phyloP scores from a whole-genome alignment of 352 stramenopile species.

The Aphanomyces astaci region DNA sequence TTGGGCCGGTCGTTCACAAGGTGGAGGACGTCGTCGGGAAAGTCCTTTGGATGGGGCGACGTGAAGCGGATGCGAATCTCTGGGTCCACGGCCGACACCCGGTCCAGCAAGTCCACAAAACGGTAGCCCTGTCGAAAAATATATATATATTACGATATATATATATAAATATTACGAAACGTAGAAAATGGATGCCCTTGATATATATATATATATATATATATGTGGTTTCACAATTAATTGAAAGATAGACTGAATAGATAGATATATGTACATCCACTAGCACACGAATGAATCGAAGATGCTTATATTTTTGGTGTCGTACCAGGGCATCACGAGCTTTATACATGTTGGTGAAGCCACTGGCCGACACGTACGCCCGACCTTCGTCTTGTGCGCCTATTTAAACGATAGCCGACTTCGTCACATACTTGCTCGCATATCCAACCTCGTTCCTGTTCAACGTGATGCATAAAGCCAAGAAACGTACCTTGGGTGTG shows the following conservation, averaged over 20 bases:
- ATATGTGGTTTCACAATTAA: too few species aligned
- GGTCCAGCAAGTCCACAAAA: constrained; percentile 96
- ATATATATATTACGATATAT: too few species aligned
- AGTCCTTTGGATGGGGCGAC: constrained; percentile 99
- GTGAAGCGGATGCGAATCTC: constrained; percentile 99
- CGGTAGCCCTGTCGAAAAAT: constrained; percentile 90
- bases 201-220: too few species aligned
- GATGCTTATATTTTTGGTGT: too few species aligned
- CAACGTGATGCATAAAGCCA: too few species aligned
- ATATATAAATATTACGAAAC: too few species aligned
- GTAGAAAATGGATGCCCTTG: too few species aligned
- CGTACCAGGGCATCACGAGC: constrained; percentile 43
- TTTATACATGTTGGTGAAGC: constrained; percentile 94
- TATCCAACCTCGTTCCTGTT: too few species aligned
- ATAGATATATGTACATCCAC: too few species aligned
- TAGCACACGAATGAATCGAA: too few species aligned
- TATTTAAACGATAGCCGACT: neutral
- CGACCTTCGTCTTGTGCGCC: constrained; percentile 51
- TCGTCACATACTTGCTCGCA: neutral
- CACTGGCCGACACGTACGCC: constrained; percentile 78
- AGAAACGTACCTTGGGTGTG: constrained; percentile 41
- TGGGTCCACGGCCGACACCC: constrained; percentile 86
- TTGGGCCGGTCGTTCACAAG: constrained; percentile 88
- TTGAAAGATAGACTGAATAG: too few species aligned
- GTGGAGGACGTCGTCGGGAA: constrained; percentile 89